Evolutionary conservation across 1,284 basidiomycete species (phyloP).

Genomic region (Erythrobasidium hasegawianum): DNA sequence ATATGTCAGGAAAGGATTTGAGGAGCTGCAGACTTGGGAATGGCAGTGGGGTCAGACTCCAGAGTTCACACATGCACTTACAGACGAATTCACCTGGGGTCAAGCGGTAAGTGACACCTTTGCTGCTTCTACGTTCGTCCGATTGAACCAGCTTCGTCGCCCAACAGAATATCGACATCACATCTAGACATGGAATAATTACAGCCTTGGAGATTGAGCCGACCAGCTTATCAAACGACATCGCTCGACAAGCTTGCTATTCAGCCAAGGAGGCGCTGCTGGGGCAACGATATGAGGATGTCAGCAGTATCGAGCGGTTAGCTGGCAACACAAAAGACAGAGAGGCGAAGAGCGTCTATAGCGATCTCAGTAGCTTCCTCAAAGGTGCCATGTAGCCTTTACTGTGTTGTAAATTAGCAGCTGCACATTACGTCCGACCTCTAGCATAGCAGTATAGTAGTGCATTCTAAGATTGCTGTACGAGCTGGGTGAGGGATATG

Average conservation of each 20-base stretch:
- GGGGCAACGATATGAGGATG: constrained; percentile 40
- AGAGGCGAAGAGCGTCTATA: constrained; percentile 12
- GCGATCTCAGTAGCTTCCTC: background rate
- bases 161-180: constrained; percentile 49
- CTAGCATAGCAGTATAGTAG: too few relatives aligned
- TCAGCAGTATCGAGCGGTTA: constrained; percentile 23
- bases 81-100: constrained; percentile 38
- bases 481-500: too few relatives aligned
- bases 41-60: constrained; percentile 95
- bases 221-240: constrained; percentile 11
- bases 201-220: constrained; percentile 40
- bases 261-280: constrained; percentile 26
- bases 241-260: constrained; percentile 12
- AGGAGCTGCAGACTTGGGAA: constrained; percentile 81
- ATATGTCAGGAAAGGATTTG: constrained; percentile 62
- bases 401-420: background rate
- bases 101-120: constrained; percentile 30
- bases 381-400: constrained; percentile 6
- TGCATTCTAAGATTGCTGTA: too few relatives aligned
- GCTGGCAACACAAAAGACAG: background rate
- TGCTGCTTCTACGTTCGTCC: background rate
- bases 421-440: too few relatives aligned
- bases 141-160: background rate
- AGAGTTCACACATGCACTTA: constrained; percentile 63
- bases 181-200: constrained; percentile 53